A percentile compares a stretch with the other conserved stretches of the same genome.
phyloP scores from a whole-genome alignment of 805 yeast species.

The Metschnikowia kofuensis region DNA sequence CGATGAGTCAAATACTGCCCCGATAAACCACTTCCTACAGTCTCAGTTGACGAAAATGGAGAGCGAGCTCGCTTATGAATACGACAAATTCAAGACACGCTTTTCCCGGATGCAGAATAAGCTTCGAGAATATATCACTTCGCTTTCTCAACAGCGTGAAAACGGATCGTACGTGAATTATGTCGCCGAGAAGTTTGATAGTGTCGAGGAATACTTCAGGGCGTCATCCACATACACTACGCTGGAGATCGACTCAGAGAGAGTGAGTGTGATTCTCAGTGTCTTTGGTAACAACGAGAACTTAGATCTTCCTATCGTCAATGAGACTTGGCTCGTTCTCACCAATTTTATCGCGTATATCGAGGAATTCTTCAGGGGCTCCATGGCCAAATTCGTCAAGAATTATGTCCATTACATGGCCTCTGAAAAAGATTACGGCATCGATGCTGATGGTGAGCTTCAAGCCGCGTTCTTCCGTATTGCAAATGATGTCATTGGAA shows the following conservation, averaged over 20 bases:
- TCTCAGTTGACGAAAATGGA: constrained; percentile 31
- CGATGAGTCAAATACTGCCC: constrained; percentile 22
- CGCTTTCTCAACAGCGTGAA: constrained; percentile 29
- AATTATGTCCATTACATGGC: constrained; percentile 36
- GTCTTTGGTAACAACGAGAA: constrained; percentile 38
- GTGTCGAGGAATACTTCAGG: constrained; percentile 33
- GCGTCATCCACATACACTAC: constrained; percentile 26
- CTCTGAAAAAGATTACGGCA: constrained; percentile 19
- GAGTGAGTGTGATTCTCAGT: constrained; percentile 26
- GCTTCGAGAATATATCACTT: constrained; percentile 32
- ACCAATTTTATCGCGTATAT: constrained; percentile 34
- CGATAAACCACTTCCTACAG: constrained; percentile 34
- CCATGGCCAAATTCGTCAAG: constrained; percentile 33
- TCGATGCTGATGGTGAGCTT: constrained; percentile 31
- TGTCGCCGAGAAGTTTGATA: constrained; percentile 38
- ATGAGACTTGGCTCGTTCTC: constrained; percentile 43
- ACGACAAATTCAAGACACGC: constrained; percentile 33
- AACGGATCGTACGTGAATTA: constrained; percentile 37
- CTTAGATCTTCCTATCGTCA: constrained; percentile 39
- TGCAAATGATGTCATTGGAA: constrained; percentile 24
- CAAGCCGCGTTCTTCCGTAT: constrained; percentile 25
- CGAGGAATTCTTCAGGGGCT: constrained; percentile 28
- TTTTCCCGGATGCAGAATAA: constrained; percentile 38
- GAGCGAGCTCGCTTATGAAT: constrained; percentile 35
- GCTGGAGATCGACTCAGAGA: constrained; percentile 25